Evolutionary conservation across 768 basidiomycete species (phyloP).

Genomic region (Mycena floridula): DNA sequence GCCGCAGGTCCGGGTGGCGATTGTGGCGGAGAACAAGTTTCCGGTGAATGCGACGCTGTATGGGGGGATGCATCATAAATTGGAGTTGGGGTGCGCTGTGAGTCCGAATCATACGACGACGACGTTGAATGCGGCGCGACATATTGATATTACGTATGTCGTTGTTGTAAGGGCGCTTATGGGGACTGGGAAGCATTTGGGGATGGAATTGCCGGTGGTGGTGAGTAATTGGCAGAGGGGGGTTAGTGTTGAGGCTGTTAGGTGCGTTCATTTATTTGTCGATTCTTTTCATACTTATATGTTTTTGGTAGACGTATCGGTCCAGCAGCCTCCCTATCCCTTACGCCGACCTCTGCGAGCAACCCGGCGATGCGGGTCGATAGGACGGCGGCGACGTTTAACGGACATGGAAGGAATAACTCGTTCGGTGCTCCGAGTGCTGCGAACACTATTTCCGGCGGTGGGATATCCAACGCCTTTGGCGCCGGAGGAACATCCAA

Average conservation of each 20-base stretch:
- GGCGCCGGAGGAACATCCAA: too few species aligned
- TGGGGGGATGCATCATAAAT: conserved; percentile 62
- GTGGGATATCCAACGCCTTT: too few species aligned
- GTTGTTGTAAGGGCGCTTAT: conserved; percentile 73
- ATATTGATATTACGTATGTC: conserved; percentile 82
- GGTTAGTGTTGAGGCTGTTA: conserved; percentile 15
- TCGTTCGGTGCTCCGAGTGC: too few species aligned
- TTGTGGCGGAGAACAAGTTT: conserved; percentile 66
- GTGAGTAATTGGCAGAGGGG: conserved; percentile 86
- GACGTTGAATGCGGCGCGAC: too few species aligned
- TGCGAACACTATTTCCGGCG: too few species aligned
- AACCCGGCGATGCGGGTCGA: too few species aligned
- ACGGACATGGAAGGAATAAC: too few species aligned
- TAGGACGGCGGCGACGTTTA: too few species aligned
- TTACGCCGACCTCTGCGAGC: conserved; percentile 13
- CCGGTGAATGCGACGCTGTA: conserved; percentile 70
- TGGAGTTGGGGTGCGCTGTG: conserved; percentile 68
- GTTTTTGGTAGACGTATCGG: conserved; percentile 61
- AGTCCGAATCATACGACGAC: conserved; percentile 73
- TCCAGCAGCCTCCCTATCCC: conserved; percentile 39
- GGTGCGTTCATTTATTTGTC: conserved; percentile 1
- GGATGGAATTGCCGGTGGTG: conserved; percentile 73
- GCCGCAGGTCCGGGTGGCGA: conserved; percentile 46
- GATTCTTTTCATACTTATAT: conserved; percentile 52
- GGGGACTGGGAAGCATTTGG: conserved; percentile 46